A percentile compares a stretch with the other conserved stretches of the same genome.
Conservation (phyloP, 2,329 filamentous ascomycete species). For the Colletotrichum eremochloae region DNA sequence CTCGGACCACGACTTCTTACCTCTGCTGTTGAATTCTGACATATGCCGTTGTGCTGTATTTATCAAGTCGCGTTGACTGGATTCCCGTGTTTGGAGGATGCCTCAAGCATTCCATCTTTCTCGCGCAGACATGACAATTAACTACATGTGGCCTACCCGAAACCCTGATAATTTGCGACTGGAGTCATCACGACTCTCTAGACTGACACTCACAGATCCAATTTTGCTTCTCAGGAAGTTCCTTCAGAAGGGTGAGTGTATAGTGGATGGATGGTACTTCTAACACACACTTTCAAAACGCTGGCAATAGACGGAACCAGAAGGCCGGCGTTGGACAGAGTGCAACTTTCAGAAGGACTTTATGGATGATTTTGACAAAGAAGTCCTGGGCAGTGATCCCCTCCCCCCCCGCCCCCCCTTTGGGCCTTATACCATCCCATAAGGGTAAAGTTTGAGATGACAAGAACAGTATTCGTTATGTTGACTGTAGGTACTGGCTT, state of each 20-base stretch:
- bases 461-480: background rate
- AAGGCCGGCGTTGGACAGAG: background rate
- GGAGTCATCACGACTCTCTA: background rate
- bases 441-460: background rate
- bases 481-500: too few species aligned
- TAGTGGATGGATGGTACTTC: background rate
- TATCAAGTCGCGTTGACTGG: background rate
- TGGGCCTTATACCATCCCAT: background rate
- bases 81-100: background rate
- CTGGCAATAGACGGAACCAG: background rate
- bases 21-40: background rate
- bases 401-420: too few species aligned
- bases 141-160: background rate
- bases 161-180: background rate
- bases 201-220: background rate
- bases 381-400: background rate
- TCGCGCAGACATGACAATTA: background rate
- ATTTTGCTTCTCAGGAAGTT: background rate
- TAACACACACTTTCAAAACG: background rate
- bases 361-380: background rate
- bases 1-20: background rate
- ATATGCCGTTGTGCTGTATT: too few species aligned
- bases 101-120: background rate
- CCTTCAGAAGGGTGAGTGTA: background rate
- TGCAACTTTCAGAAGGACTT: background rate